Evolutionary conservation across 2,329 filamentous ascomycete species (phyloP).

Genomic region (Epichloe gansuensis): DNA sequence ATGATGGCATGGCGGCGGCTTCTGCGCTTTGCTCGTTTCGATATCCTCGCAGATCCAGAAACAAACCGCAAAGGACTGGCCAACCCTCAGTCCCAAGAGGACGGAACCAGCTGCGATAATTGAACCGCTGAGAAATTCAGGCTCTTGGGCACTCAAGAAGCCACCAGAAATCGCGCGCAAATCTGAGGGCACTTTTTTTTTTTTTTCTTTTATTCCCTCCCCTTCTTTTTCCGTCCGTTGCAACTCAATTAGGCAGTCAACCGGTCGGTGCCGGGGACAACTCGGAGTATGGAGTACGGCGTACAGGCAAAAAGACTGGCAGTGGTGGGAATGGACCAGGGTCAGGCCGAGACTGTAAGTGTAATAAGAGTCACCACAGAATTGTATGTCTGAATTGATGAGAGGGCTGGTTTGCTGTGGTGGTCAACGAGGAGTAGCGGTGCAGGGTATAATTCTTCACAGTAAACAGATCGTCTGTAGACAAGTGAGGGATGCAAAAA

Average conservation of each 20-base stretch:
- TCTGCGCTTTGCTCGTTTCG: neutral
- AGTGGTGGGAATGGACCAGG: neutral
- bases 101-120: neutral
- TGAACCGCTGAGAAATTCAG: neutral
- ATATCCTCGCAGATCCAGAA: neutral
- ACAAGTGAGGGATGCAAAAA: neutral
- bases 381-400: neutral
- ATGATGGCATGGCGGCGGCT: slow-evolving; percentile 7
- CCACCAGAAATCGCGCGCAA: neutral
- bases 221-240: neutral
- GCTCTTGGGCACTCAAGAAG: neutral
- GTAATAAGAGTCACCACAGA: neutral
- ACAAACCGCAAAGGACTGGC: neutral
- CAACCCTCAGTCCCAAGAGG: neutral
- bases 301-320: neutral
- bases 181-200: neutral
- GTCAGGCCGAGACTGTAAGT: neutral
- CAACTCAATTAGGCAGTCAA: neutral
- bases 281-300: neutral
- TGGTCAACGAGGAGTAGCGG: neutral
- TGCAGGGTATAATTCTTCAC: no score
- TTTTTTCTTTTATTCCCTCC: neutral
- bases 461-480: neutral
- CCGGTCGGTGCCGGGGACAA: neutral
- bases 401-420: no score